Conservation (phyloP, 2,329 filamentous ascomycete species). For the Polytolypa hystricis region DNA sequence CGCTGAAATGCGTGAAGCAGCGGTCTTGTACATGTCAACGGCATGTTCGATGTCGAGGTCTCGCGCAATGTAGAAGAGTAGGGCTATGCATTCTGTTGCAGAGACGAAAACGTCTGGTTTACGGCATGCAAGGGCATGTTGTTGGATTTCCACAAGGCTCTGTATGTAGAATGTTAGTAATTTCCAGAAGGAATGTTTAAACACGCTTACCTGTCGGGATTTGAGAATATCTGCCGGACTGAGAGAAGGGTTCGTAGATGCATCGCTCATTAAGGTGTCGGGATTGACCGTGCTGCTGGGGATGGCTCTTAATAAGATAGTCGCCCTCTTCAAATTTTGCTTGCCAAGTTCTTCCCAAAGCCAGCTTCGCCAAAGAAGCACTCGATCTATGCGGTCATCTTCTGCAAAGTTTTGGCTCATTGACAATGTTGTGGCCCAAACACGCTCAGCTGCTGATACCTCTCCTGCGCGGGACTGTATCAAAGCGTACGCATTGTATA, state of each 20-base stretch:
- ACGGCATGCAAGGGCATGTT: slow-evolving; percentile 45
- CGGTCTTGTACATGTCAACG: slow-evolving; percentile 31
- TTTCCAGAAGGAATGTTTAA: slow-evolving; percentile 6
- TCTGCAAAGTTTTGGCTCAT: slow-evolving; percentile 38
- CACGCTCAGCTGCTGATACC: slow-evolving; percentile 46
- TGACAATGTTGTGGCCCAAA: slow-evolving; percentile 57
- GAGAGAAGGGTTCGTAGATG: slow-evolving; percentile 11
- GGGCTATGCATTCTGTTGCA: slow-evolving; percentile 50
- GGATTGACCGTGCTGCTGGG: slow-evolving; percentile 26
- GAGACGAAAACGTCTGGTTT: slow-evolving; percentile 40
- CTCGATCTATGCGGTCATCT: slow-evolving; percentile 24
- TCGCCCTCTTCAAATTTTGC: slow-evolving; percentile 26
- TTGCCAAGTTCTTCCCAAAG: slow-evolving; percentile 54
- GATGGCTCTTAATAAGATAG: slow-evolving; percentile 31
- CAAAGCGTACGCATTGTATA: slow-evolving; percentile 72
- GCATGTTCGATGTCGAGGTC: slow-evolving; percentile 23
- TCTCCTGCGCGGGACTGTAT: slow-evolving; percentile 55
- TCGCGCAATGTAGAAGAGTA: slow-evolving; percentile 56
- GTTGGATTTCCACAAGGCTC: slow-evolving; percentile 42
- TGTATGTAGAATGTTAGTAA: slow-evolving; percentile 46
- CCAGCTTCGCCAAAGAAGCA: slow-evolving; percentile 50
- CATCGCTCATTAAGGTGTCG: slow-evolving; percentile 13
- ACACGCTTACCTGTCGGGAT: slow-evolving; percentile 26
- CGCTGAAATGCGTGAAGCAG: slow-evolving; percentile 32
- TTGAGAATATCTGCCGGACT: slow-evolving; percentile 28